phyloP scores from a whole-genome alignment of 768 basidiomycete genomes.

The Gloeophyllum trabeum region DNA sequence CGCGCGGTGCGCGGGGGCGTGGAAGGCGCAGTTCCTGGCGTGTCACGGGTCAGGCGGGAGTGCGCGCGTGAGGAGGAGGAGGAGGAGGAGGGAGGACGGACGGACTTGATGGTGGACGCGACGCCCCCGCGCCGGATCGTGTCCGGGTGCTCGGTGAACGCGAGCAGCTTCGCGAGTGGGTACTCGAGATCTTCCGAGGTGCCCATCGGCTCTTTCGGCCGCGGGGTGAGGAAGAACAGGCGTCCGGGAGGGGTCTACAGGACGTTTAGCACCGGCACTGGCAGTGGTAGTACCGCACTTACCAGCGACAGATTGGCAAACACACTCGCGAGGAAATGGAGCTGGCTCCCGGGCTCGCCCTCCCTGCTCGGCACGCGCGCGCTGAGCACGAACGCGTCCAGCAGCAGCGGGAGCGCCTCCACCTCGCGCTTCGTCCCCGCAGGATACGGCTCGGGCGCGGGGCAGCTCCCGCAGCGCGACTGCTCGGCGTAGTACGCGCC shows the following conservation, averaged over 20 bases:
- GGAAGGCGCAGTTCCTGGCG: slow-evolving; percentile 79
- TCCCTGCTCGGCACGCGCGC: slow-evolving; percentile 54
- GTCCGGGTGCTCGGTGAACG: slow-evolving; percentile 87
- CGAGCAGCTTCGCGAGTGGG: slow-evolving; percentile 69
- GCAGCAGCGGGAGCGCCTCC: slow-evolving; percentile 65
- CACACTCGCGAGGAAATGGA: slow-evolving; percentile 89
- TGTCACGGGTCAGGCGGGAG: too few relatives aligned
- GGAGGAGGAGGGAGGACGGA: too few relatives aligned
- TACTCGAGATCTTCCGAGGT: slow-evolving; percentile 48
- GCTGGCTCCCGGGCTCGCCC: slow-evolving; percentile 70
- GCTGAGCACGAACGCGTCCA: slow-evolving; percentile 82
- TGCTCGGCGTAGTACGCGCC: slow-evolving; percentile 60
- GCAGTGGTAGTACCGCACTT: slow-evolving; percentile 16
- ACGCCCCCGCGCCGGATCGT: slow-evolving; percentile 82
- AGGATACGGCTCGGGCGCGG: slow-evolving; percentile 65
- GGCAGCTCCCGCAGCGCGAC: slow-evolving; percentile 73
- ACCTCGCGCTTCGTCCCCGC: slow-evolving; percentile 38
- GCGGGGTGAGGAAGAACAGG: slow-evolving; percentile 69
- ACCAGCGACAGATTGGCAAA: slow-evolving; percentile 88
- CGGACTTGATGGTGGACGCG: slow-evolving; percentile 76
- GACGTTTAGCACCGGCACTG: not conserved
- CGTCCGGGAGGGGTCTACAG: slow-evolving; percentile 64
- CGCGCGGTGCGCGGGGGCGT: slow-evolving; percentile 55
- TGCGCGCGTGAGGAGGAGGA: too few relatives aligned
- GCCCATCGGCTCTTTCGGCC: slow-evolving; percentile 35